These are phyloP conservation scores for Coffea eugenioides DNA, from an alignment of 257 asterid species.

Conservation along the genomic window DNA sequence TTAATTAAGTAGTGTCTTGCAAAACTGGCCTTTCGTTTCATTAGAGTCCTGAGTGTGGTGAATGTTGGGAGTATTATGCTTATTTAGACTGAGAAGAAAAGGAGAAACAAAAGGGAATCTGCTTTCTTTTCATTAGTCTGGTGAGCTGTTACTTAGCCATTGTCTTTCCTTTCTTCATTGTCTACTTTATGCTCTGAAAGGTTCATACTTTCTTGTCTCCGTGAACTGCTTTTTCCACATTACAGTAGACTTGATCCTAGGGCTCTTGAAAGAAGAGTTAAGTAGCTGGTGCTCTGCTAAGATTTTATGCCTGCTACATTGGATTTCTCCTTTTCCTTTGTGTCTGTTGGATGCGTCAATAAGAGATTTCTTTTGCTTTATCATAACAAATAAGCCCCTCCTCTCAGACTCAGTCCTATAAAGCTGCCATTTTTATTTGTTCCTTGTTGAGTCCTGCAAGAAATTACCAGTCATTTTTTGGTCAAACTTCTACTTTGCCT, in stretches of 20 bases:
- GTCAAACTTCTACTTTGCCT: slow-evolving; percentile 60
- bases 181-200: slow-evolving; percentile 71
- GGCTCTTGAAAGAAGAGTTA: slow-evolving; percentile 38
- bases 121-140: slow-evolving; percentile 59
- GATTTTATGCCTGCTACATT: slow-evolving; percentile 54
- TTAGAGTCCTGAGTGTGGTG: slow-evolving; percentile 22
- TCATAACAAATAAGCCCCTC: slow-evolving; percentile 21
- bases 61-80: slow-evolving; percentile 8
- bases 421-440: slow-evolving; percentile 84
- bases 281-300: slow-evolving; percentile 31
- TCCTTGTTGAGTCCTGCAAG: slow-evolving; percentile 83
- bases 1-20: background rate
- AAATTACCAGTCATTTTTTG: slow-evolving; percentile 41
- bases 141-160: slow-evolving; percentile 66
- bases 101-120: slow-evolving; percentile 67
- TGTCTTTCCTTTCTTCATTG: slow-evolving; percentile 46
- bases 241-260: slow-evolving; percentile 51
- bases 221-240: slow-evolving; percentile 41
- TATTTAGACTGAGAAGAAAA: slow-evolving; percentile 11
- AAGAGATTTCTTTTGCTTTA: slow-evolving; percentile 63
- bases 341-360: slow-evolving; percentile 49
- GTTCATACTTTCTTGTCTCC: slow-evolving; percentile 57
- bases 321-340: slow-evolving; percentile 55
- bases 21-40: slow-evolving; percentile 1
- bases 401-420: slow-evolving; percentile 41